Conservation (phyloP, 2,329 filamentous ascomycete species). For the Aspergillus costaricaensis region DNA sequence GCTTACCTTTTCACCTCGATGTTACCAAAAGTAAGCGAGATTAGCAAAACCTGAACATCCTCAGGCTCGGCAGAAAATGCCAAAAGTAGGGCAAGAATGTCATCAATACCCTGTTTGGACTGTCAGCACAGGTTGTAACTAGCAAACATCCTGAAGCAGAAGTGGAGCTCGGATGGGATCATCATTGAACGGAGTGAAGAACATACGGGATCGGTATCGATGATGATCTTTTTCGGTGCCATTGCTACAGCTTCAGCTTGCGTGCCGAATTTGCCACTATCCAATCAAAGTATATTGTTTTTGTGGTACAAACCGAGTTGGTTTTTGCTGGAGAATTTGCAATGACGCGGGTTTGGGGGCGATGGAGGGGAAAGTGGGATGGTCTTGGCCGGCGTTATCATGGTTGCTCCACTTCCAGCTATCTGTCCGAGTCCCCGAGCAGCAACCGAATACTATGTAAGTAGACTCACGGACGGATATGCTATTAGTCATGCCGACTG, state of each 20-base stretch:
- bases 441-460: no score
- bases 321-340: background rate
- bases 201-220: slow-evolving; percentile 88
- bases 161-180: background rate
- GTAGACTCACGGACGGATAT: background rate
- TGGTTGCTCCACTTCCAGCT: slow-evolving; percentile 13
- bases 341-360: background rate
- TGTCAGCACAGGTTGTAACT: slow-evolving; percentile 1
- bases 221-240: slow-evolving; percentile 67
- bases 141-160: background rate
- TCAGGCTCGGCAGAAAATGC: slow-evolving; percentile 79
- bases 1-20: slow-evolving; percentile 76
- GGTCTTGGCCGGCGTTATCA: slow-evolving; percentile 22
- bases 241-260: slow-evolving; percentile 1
- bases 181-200: background rate
- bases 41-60: slow-evolving; percentile 80
- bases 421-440: background rate
- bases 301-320: background rate
- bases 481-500: background rate
- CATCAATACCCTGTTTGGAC: slow-evolving; percentile 69
- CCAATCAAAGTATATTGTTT: background rate
- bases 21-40: slow-evolving; percentile 93
- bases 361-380: slow-evolving; percentile 18
- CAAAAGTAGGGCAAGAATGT: slow-evolving; percentile 83
- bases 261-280: no score